Percentiles rank a stretch among this genome's conserved stretches.
Conservation (phyloP, 371 early-diverging fungal genomes). For the Entomophthora muscae region DNA sequence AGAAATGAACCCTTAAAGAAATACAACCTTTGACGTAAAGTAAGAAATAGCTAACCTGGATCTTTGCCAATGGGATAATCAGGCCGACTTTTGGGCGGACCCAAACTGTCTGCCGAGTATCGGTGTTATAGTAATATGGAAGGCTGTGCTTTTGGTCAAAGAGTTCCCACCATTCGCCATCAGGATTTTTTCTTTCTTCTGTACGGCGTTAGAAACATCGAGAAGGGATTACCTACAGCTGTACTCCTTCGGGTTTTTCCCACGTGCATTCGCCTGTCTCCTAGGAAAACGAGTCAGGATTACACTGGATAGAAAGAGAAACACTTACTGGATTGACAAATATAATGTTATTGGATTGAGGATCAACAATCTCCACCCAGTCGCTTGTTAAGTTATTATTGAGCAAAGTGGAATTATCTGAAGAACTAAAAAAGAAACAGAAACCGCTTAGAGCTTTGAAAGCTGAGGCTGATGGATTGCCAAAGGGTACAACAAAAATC, state of each 20-base stretch:
- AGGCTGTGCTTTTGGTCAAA: constrained; percentile 63
- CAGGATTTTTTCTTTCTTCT: constrained; percentile 38
- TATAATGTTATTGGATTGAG: constrained; percentile 52
- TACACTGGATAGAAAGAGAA: background rate
- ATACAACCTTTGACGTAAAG: too few species aligned
- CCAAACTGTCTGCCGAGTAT: constrained; percentile 74
- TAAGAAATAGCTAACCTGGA: constrained; percentile 24
- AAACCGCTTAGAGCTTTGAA: too few species aligned
- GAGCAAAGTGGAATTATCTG: background rate
- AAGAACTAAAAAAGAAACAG: background rate
- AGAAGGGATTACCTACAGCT: constrained; percentile 20
- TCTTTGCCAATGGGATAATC: constrained; percentile 56
- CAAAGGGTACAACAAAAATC: too few species aligned
- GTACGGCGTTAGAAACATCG: background rate
- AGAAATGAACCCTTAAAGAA: too few species aligned
- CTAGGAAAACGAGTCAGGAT: constrained; percentile 11
- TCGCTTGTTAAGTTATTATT: constrained; percentile 3
- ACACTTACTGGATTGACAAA: constrained; percentile 58
- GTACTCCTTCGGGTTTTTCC: constrained; percentile 24
- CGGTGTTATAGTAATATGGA: constrained; percentile 78
- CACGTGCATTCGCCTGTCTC: constrained; percentile 39
- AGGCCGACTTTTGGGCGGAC: constrained; percentile 45
- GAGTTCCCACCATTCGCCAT: constrained; percentile 90
- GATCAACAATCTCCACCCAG: constrained; percentile 73
- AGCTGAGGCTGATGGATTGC: too few species aligned